A percentile compares a stretch with the other conserved stretches of the same genome.
Evolutionary conservation across 2,329 filamentous ascomycete genomes (phyloP).

Genomic region (Aureobasidium musti): DNA sequence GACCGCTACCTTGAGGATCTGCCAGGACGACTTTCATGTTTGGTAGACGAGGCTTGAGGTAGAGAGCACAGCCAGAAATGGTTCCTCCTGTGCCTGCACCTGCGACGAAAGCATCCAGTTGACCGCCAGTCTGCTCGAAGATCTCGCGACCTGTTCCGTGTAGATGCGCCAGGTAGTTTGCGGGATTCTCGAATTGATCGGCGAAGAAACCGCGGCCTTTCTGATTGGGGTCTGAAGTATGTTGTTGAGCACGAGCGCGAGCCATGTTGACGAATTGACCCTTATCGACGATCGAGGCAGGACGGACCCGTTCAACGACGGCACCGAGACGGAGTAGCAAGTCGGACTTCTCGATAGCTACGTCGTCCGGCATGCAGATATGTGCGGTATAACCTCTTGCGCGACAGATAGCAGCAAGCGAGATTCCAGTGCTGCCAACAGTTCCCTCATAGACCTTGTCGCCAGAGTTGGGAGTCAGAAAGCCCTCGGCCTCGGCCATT

Average conservation of each 20-base stretch:
- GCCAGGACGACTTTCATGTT: slow-evolving; percentile 74
- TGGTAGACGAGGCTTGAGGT: slow-evolving; percentile 72
- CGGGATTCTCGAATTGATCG: slow-evolving; percentile 90
- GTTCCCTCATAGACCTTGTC: slow-evolving; percentile 98
- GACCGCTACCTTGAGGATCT: slow-evolving; percentile 89
- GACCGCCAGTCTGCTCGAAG: slow-evolving; percentile 70
- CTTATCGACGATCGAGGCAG: slow-evolving; percentile 90
- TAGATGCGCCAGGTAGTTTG: slow-evolving; percentile 86
- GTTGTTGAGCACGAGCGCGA: slow-evolving; percentile 70
- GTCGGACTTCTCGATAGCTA: slow-evolving; percentile 83
- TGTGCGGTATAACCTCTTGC: slow-evolving; percentile 88
- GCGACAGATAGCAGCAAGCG: slow-evolving; percentile 82
- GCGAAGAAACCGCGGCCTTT: slow-evolving; percentile 85
- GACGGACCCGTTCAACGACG: slow-evolving; percentile 84
- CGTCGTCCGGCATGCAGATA: slow-evolving; percentile 97
- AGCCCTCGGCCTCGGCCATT: slow-evolving; percentile 72
- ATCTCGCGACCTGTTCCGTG: slow-evolving; percentile 88
- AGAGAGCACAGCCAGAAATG: slow-evolving; percentile 80
- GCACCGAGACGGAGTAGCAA: slow-evolving; percentile 88
- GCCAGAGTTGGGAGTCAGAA: slow-evolving; percentile 75
- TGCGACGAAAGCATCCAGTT: slow-evolving; percentile 82
- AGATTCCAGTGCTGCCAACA: slow-evolving; percentile 94
- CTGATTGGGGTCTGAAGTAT: slow-evolving; percentile 61
- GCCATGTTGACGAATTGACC: slow-evolving; percentile 95
- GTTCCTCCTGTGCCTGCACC: slow-evolving; percentile 95